Evolutionary conservation across 1,139 yeast genomes (phyloP), one percentile per base, ranked within the genome.

Genomic region (Candida tropicalis): DNA sequence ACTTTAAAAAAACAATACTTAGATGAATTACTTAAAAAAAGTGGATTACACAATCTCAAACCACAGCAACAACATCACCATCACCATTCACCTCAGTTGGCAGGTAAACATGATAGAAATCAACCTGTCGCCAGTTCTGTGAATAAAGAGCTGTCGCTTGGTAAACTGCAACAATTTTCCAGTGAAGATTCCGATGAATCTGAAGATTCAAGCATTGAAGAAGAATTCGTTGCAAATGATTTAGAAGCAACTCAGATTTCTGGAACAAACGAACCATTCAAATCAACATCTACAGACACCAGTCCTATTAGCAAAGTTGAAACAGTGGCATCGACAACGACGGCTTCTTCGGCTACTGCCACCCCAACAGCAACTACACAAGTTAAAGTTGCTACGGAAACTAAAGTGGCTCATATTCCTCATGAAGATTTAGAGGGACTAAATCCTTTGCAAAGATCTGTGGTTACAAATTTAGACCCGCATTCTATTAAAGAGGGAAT

Each of bases 381-480:
- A 12, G 17, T 15, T 29, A 23, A 33, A 20, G 41, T 16, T 6
- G 28, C 31, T 17, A 24, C 27, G 7, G 40, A 38, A n/a, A 31
- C 35, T 10, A 31, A 31, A 31, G 23, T 31, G 5, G 35, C 35
- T 5, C 35, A 18, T 15, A 36, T 41, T 8, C 40, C 46, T 2
- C 39, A 43, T 2, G 45, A 43, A 4, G 41, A 39, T 15, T 29
- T 45, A 4, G 15, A 41, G 13, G 29, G 40, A 7, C 39, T 50
- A n/a, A 60, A 73, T 3, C 54, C 59, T 1, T 66, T 71, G 48
- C 71, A 70, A 42, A 54, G 59, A 37, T 73, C 78, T 0, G 60
- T 72, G 5, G 42, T 70, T 11, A 56, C 65, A 8, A 70, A 70
- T 45, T 52, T 71, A 32, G 57, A 65, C 34, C 62, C 73, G 0